Evolutionary conservation across 768 basidiomycete species (phyloP), one percentile per base, ranked within the genome.

Genomic region (Glaciozyma martinii): DNA sequence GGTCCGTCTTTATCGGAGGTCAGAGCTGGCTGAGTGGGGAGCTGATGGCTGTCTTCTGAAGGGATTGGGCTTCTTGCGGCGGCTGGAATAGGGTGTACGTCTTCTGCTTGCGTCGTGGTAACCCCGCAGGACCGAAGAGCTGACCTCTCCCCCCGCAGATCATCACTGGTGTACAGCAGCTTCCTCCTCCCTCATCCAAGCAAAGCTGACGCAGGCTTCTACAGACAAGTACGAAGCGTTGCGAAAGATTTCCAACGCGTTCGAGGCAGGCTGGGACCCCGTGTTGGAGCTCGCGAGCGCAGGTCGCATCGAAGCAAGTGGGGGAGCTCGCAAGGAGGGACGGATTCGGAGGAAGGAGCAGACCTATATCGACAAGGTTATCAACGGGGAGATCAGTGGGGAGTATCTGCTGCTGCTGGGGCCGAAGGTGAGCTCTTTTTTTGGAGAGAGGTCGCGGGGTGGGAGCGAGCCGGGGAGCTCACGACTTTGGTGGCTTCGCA

Each of bases 331-430:
- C 23, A 82, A 83, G 80, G 82, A 40, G 76, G 84, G 61, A 55
- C 83, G 86, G 75, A 78, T 91, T 37, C 80, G 84, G 29, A 81
- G 90, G 57, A 82, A 80, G 70, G 88, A 90, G 73, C 88, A 92
- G 74, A 83, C 84, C 54, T 71, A 80, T 33, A 83, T 94, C 66
- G 88, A 94, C 78, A 78, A 80, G 43, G 89, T 94, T 72, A 82
- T 95, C 37, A 79, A 85, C 59, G 92, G 89, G 42, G 77, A 81
- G 33, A 85, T 89, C 71, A 73, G 80, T 19, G 87, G 87, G 5
- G 82, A 84, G 75, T 90, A 89, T 76, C 87, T 83, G 75, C 79
- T 90, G 68, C 76, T 90, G 37, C 79, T 91, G 54, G 89, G 87
- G 2, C 82, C 86, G 12, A 91, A 91, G 80, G 87, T 86, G 55